These are phyloP conservation scores for Talaromyces liani DNA, from an alignment of 495 filamentous ascomycete genomes.

Conservation along the genomic window DNA sequence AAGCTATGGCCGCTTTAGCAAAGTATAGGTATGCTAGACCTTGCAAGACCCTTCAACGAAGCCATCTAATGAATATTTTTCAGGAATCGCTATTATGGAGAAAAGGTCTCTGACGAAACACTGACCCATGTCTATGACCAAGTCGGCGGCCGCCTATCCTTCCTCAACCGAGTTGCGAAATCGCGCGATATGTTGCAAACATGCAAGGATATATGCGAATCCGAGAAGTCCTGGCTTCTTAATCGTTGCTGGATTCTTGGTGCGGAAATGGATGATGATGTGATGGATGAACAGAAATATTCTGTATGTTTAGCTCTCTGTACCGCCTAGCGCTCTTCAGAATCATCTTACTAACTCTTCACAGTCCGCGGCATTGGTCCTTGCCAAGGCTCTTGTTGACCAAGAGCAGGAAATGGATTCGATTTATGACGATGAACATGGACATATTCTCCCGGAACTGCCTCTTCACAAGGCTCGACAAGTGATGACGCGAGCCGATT, in stretches of 20 bases:
- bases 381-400: conserved; percentile 84
- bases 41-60: background rate
- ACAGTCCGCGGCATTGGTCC: conserved; percentile 83
- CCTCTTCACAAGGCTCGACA: conserved; percentile 77
- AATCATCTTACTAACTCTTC: conserved; percentile 8
- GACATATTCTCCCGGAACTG: conserved; percentile 75
- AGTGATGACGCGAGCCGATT: conserved; percentile 94
- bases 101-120: conserved; percentile 41
- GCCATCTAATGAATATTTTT: background rate
- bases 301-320: conserved; percentile 47
- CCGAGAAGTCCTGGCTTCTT: conserved; percentile 88
- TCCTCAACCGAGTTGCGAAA: conserved; percentile 79
- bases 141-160: conserved; percentile 81
- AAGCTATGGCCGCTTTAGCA: conserved; percentile 66
- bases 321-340: background rate
- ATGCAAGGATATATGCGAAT: conserved; percentile 68
- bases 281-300: conserved; percentile 95
- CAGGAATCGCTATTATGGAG: conserved; percentile 59
- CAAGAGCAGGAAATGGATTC: conserved; percentile 59
- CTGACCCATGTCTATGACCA: conserved; percentile 74
- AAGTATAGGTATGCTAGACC: conserved; percentile 39
- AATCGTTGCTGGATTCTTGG: conserved; percentile 95
- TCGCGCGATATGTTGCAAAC: conserved; percentile 66
- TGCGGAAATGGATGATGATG: conserved; percentile 92
- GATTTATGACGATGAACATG: conserved; percentile 53